These are phyloP conservation scores for Clavispora fructus DNA, from an alignment of 805 yeast genomes.

Conservation along the genomic window DNA sequence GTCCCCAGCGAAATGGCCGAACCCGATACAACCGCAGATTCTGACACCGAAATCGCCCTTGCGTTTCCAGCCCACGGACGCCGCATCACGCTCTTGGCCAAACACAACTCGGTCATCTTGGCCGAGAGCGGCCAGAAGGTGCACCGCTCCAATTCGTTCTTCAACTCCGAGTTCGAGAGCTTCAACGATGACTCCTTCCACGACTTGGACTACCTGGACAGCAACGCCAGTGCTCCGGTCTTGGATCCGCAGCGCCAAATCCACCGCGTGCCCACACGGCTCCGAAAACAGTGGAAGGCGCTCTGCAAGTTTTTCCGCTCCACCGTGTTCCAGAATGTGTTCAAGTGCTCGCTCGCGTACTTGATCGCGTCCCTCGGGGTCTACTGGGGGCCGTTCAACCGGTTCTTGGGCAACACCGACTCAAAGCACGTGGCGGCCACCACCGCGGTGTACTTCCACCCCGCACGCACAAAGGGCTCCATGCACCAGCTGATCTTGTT, in stretches of 20 bases:
- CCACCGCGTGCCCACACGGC: background rate
- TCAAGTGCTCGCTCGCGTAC: constrained; percentile 74
- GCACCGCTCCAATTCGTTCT: constrained; percentile 27
- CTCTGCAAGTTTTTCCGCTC: constrained; percentile 6
- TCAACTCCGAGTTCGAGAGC: constrained; percentile 20
- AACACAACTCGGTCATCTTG: constrained; percentile 33
- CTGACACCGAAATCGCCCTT: constrained; percentile 1
- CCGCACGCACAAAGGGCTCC: constrained; percentile 71
- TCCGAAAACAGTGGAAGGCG: background rate
- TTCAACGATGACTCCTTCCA: constrained; percentile 13
- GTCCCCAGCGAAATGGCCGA: background rate
- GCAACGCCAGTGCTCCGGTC: constrained; percentile 2
- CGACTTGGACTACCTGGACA: constrained; percentile 13
- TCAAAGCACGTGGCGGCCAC: constrained; percentile 81
- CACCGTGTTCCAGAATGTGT: constrained; percentile 25
- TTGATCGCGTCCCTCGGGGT: constrained; percentile 70
- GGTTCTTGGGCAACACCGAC: constrained; percentile 57
- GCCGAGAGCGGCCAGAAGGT: constrained; percentile 37
- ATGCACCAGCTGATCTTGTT: constrained; percentile 71
- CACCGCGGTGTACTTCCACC: constrained; percentile 79
- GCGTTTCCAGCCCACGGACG: background rate
- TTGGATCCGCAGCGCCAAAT: background rate
- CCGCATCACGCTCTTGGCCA: constrained; percentile 1
- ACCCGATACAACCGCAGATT: too few species aligned
- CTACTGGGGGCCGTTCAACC: constrained; percentile 47